Evolutionary conservation across 495 filamentous ascomycete genomes (phyloP), one percentile per base, ranked within the genome.

Genomic region (Achaetomiella virescens): DNA sequence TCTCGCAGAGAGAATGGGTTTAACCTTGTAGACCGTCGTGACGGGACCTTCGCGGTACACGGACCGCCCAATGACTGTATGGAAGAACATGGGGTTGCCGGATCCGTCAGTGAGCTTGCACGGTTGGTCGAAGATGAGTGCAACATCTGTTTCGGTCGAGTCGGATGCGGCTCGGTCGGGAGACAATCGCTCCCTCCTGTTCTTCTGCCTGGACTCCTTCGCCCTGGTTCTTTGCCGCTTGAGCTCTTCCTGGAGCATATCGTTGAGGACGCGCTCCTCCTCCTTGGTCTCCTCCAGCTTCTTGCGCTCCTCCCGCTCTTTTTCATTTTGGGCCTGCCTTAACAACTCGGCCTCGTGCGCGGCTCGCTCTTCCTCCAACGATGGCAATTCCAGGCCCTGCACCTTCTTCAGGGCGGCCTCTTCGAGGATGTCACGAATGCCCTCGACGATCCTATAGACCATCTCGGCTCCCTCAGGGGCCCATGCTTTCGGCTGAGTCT

Each of bases 281-380:
- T 95, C 88, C 15, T 76, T 76, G 35, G 74, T 79, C 46, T 85
- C 84, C 53, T 85, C 72, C 38, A 77, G 70, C 59, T 70, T 75
- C 59, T 73, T 76, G 42, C 65, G 75, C 48, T 77, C 71, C 57
- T 76, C 74, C 21, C 72, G 67, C 59, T 78, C 71, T 54, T 66
- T 72, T 52, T 81, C 71, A 53, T 76, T 68, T 40, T 75, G 66
- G n/a, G 76, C 78, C 51, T 73, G 55, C 55, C 69, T 77, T 7
- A 73, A 75, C 48, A 81, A 66, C 57, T 73, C 71, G 12, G 71
- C 76, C 59, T 82, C 80, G 38, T 81, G 78, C 31, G 84, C 81
- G 10, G 86, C 90, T 25, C 93, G 80, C 67, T 97, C 91, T 62
- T 95, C 91, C 64, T 93, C 91, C 15, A 98, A 72, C 35, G 90